Evolutionary conservation across 2,329 filamentous ascomycete genomes (phyloP).

Genomic region (Cytospora leucostoma): DNA sequence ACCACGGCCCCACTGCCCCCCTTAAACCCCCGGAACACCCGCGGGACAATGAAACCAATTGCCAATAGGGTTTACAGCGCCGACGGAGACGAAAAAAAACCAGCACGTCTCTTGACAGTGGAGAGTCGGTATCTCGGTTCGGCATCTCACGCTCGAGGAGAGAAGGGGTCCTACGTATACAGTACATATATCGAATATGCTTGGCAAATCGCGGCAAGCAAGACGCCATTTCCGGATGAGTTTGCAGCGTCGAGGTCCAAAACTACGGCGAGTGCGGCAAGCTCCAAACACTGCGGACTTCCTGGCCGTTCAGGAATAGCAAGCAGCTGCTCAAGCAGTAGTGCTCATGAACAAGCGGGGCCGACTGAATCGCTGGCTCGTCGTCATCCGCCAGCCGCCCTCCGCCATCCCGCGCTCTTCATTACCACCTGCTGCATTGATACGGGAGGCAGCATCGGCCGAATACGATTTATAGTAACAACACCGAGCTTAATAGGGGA

Average conservation of each 20-base stretch:
- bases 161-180: background rate
- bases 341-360: background rate
- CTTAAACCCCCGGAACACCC: background rate
- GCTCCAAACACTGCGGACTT: background rate
- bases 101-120: background rate
- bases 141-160: background rate
- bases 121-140: background rate
- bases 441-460: background rate
- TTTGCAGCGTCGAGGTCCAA: conserved; percentile 15
- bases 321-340: background rate
- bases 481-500: background rate
- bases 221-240: conserved; percentile 26
- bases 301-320: background rate
- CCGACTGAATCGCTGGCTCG: background rate
- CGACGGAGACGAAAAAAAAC: background rate
- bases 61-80: background rate
- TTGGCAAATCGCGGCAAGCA: conserved; percentile 26
- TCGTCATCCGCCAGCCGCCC: background rate
- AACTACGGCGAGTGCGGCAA: background rate
- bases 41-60: background rate
- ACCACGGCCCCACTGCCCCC: background rate
- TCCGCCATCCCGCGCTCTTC: background rate
- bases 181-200: conserved; percentile 24
- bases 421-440: background rate
- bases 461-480: background rate